These are phyloP conservation scores for Neostapfia colusana DNA, from an alignment of 176 grass and related monocot species.

Conservation along the genomic window DNA sequence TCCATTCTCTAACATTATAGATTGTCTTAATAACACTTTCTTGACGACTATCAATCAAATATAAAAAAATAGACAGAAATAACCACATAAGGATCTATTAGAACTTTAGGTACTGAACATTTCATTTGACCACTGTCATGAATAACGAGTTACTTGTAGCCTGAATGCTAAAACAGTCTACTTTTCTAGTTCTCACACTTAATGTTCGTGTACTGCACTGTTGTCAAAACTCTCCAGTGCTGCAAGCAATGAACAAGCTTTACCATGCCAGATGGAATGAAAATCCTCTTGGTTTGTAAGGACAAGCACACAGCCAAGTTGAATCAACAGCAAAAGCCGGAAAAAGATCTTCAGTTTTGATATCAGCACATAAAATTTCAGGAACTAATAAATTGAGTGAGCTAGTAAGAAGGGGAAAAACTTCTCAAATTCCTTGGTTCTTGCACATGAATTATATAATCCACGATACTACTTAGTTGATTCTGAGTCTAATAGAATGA, in stretches of 20 bases:
- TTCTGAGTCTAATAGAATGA: neutral
- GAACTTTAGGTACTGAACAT: too few species aligned
- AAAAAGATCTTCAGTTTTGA: neutral
- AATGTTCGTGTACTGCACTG: too few species aligned
- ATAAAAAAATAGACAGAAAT: neutral
- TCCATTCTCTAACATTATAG: neutral
- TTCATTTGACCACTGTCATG: neutral
- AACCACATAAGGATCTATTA: neutral
- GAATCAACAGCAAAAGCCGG: neutral
- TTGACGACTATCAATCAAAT: neutral
- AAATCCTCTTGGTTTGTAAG: slow-evolving; percentile 1
- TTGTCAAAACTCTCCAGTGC: slow-evolving; percentile 4
- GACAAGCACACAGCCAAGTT: neutral
- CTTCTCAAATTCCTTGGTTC: neutral
- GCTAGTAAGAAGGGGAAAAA: neutral
- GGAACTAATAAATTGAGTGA: neutral
- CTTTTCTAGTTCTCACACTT: too few species aligned
- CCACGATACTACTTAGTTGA: too few species aligned
- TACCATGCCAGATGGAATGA: neutral
- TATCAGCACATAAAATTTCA: neutral
- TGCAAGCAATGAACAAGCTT: neutral
- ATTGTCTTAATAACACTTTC: neutral
- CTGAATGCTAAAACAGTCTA: neutral
- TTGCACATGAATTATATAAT: neutral
- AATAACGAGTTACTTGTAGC: neutral